Conservation (phyloP, 352 stramenopile genomes). For the Lagenidium giganteum region DNA sequence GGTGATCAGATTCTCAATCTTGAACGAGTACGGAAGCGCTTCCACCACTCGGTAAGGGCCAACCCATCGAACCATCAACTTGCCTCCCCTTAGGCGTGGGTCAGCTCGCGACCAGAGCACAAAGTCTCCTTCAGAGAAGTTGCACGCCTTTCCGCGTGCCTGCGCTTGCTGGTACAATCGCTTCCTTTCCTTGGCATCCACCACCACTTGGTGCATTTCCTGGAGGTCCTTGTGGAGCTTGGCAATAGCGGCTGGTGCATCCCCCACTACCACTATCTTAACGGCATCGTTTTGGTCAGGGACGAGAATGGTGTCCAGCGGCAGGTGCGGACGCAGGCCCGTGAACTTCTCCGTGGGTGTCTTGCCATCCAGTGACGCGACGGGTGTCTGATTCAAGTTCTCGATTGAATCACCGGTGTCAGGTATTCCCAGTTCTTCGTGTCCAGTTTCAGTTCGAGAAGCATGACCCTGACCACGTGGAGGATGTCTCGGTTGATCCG, state of each 20-base stretch:
- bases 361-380: too few species aligned
- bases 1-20: conserved; percentile 16
- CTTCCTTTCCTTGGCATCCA: background rate
- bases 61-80: conserved; percentile 16
- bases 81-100: conserved; percentile 7
- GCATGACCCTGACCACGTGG: conserved; percentile 16
- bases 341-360: too few species aligned
- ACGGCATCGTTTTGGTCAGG: too few species aligned
- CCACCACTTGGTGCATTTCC: background rate
- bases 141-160: background rate
- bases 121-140: conserved; percentile 16
- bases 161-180: background rate
- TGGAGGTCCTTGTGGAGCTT: background rate
- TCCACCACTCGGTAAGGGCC: conserved; percentile 12
- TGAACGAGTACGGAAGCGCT: conserved; percentile 11
- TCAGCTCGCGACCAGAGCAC: conserved; percentile 21
- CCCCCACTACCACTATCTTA: too few species aligned
- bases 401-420: too few species aligned
- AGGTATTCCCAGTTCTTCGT: conserved; percentile 14
- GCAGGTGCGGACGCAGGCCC: too few species aligned
- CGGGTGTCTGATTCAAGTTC: too few species aligned
- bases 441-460: conserved; percentile 13
- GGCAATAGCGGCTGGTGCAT: background rate
- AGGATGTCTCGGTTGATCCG: conserved; percentile 23
- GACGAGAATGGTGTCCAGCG: too few species aligned